Evolutionary conservation across 768 basidiomycete species (phyloP), one percentile per base, ranked within the genome.

Genomic region (Russula virescens): DNA sequence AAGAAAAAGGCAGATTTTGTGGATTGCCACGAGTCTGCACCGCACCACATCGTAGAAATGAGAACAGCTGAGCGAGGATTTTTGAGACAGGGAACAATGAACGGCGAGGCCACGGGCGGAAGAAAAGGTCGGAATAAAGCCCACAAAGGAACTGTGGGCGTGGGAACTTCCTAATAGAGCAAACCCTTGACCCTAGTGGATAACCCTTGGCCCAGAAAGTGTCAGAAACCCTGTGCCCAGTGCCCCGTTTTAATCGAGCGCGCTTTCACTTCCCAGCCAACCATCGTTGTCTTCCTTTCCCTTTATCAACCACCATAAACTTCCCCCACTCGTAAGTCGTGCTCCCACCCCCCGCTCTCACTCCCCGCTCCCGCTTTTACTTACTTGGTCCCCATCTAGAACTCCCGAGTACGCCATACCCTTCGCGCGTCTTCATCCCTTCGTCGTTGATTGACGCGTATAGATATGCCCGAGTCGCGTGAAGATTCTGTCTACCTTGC

Each of bases 401-500:
- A 25, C 45, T 18, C 42, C 18, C 18, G 23, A 65, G 66, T 65
- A 53, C 28, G 64, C 55, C 7, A 38, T 31, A 6, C 16, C 28
- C 43, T 34, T 38, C 19, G 4, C n/a, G 26, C 59, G 34, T 45
- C 40, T n/a, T 45, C 19, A 21, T 43, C 61, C 50, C 58, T 26
- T 65, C 58, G 42, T 65, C 26, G 31, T 34, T 61, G 35, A 58
- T 21, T 10, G 26, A 53, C 38, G 46, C 63, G 42, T 55, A 16
- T 53, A 90, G 88, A 91, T n/a, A 56, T 91, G 90, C 75, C 86
- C 74, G 87, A 88, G 73, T 80, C 84, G 75, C 92, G 94, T 74
- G 94, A 95, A 86, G 92, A 95, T 78, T 93, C 89, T 71, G 95
- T 98, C 79, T 98, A 98, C 85, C 94, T 97, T 79, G 95, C 96